Base-by-base conservation (phyloP, 1,284 basidiomycete genomes). In the Boletus semigastroideus region DNA sequence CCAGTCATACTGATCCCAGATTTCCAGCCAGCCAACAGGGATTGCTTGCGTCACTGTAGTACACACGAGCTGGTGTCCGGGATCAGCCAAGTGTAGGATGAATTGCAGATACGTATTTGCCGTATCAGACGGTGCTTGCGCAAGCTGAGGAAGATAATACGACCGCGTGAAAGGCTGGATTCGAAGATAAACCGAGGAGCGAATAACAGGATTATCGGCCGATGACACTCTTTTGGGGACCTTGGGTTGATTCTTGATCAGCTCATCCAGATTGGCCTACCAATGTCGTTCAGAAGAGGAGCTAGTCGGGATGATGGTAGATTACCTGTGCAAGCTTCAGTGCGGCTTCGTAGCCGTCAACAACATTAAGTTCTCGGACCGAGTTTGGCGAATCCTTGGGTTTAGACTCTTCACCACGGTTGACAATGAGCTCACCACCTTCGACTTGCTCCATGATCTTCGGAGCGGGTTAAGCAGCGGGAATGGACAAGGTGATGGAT, bases 1-100 rank as follows among this genome's bases (percentile, higher is more conserved):
- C 95, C 95, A 98, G 47, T 95, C 92, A 66, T 92, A 90, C 55
- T 89, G 83, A 66, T 96, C 94, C 83, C 91, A 94, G 31, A 95
- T 76, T 1, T 86, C 82, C 49, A 97, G 70, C 94, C 94, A 98
- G 50, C 79, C 75, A 8, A 73, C 78, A 0, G 94, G 92, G 12
- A 94, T 78, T 8, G 84, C 79, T 66, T 98, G 94, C 6, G 90
- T 90, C 47, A 91, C 69, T 0, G 90, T 91, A 8, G 83, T 84
- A 65, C 87, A 87, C 7, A 78, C 76, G 46, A 98, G 74, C 39
- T 84, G 78, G 68, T 98, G 92, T 8, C 75, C 75, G 5, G 94
- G 91, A 70, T 97, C 94, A 33, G 80, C 80, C 5, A 98, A 77
- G 54, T 91, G 83, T 34, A 98, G 69, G 48, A 96, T 74, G 74